Percentiles rank a stretch among this genome's conserved stretches.
phyloP scores from a whole-genome alignment of 257 asterid genomes.

The Solanum paucissectum region DNA sequence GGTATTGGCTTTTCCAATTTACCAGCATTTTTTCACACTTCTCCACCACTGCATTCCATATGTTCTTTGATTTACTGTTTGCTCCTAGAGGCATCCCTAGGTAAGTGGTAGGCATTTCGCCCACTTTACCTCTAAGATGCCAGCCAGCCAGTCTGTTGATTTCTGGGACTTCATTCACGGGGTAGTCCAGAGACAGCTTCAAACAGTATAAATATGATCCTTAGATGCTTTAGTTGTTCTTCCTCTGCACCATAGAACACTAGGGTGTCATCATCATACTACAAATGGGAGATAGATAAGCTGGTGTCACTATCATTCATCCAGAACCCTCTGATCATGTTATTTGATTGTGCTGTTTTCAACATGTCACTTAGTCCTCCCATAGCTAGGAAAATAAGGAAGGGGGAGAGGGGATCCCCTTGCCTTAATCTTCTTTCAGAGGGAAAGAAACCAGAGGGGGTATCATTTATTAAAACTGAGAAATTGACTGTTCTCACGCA shows the following conservation, averaged over 20 bases:
- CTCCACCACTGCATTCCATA: not conserved
- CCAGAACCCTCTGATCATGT: not conserved
- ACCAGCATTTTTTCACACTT: not conserved
- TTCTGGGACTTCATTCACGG: not conserved
- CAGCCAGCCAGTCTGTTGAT: not conserved
- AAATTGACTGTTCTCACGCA: not conserved
- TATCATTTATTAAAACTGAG: not conserved
- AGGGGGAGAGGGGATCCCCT: not conserved
- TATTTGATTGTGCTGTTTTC: not conserved
- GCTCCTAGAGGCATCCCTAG: not conserved
- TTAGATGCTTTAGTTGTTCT: not conserved
- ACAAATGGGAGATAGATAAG: not conserved
- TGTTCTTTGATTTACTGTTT: not conserved
- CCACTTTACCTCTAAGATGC: not conserved
- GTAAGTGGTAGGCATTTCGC: not conserved
- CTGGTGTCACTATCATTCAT: not conserved
- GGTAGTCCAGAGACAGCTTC: not conserved
- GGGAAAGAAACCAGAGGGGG: not conserved
- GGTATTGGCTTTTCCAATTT: not conserved
- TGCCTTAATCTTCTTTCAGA: not conserved
- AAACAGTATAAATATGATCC: not conserved
- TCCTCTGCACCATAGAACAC: not conserved
- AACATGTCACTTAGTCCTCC: not conserved
- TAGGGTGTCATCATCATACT: not conserved
- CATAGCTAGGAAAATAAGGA: not conserved